phyloP scores from a whole-genome alignment of 495 filamentous ascomycete species.

The Aspergillus egyptiacus region DNA sequence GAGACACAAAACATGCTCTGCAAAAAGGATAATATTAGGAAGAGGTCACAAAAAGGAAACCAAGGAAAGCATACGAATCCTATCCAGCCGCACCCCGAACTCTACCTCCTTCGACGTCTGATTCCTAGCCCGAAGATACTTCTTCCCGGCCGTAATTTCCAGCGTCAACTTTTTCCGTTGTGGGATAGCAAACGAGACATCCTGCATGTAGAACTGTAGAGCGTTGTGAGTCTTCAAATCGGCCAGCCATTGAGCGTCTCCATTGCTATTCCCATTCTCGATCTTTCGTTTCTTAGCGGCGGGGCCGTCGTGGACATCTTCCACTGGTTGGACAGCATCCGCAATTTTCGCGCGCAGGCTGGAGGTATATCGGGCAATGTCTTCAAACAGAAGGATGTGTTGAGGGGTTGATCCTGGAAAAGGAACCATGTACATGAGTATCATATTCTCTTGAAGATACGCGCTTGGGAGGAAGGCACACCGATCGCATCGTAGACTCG shows the following conservation, averaged over 20 bases:
- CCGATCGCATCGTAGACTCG: conserved; percentile 47
- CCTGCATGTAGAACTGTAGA: conserved; percentile 52
- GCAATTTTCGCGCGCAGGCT: conserved; percentile 37
- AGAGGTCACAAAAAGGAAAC: not conserved
- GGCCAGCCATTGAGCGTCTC: conserved; percentile 35
- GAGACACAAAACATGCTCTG: conserved; percentile 73
- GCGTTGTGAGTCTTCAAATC: conserved; percentile 37
- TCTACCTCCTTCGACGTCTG: conserved; percentile 59
- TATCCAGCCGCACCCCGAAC: conserved; percentile 61
- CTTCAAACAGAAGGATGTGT: conserved; percentile 39
- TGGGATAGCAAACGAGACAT: conserved; percentile 72
- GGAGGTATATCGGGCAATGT: conserved; percentile 45
- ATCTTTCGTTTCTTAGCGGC: conserved; percentile 52
- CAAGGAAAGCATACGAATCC: conserved; percentile 58
- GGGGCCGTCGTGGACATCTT: conserved; percentile 27
- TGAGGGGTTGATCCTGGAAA: conserved; percentile 34
- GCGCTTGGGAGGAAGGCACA: conserved; percentile 18
- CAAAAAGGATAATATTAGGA: conserved; percentile 10
- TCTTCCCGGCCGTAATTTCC: conserved; percentile 54
- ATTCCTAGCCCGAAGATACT: conserved; percentile 62
- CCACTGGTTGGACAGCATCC: conserved; percentile 21
- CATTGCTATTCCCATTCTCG: conserved; percentile 39
- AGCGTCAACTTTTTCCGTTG: conserved; percentile 88
- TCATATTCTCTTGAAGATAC: not conserved
- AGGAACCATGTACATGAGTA: not conserved